These are phyloP conservation scores for Phytophthora agathidicida DNA, from an alignment of 352 stramenopile genomes.

Conservation along the genomic window DNA sequence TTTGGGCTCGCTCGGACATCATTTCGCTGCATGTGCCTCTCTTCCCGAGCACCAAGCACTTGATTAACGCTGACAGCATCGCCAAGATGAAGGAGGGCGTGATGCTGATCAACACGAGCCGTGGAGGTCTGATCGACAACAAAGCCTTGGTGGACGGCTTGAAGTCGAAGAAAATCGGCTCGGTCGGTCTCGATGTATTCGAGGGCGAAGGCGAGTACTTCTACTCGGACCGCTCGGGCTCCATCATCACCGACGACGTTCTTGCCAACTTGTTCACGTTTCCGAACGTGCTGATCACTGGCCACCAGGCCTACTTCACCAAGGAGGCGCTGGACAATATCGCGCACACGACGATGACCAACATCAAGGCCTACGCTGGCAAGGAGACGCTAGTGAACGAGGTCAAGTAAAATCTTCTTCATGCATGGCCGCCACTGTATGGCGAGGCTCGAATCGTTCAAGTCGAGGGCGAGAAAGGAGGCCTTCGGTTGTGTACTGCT, in stretches of 20 bases:
- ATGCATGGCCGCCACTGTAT: too few species aligned
- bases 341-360: slow-evolving; percentile 66
- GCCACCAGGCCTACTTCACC: slow-evolving; percentile 84
- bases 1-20: slow-evolving; percentile 78
- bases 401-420: slow-evolving; percentile 54
- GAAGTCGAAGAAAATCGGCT: slow-evolving; percentile 77
- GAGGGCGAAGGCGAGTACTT: slow-evolving; percentile 78
- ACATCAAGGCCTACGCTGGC: slow-evolving; percentile 62
- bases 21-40: slow-evolving; percentile 89
- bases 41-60: slow-evolving; percentile 80
- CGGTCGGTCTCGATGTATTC: slow-evolving; percentile 88
- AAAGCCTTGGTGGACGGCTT: slow-evolving; percentile 78
- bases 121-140: slow-evolving; percentile 87
- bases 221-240: slow-evolving; percentile 72
- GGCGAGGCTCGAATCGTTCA: too few species aligned
- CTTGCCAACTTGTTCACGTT: slow-evolving; percentile 78
- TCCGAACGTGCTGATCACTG: slow-evolving; percentile 80
- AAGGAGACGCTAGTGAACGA: slow-evolving; percentile 54
- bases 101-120: slow-evolving; percentile 91
- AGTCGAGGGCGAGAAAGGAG: too few species aligned
- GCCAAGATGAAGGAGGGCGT: slow-evolving; percentile 88
- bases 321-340: slow-evolving; percentile 78
- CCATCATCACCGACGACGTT: slow-evolving; percentile 65
- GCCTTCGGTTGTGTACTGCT: too few species aligned
- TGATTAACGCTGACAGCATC: slow-evolving; percentile 82